Percentiles rank a stretch among this genome's conserved stretches.
Evolutionary conservation across 2,329 filamentous ascomycete genomes (phyloP).

Genomic region (Erysiphe pisi): DNA sequence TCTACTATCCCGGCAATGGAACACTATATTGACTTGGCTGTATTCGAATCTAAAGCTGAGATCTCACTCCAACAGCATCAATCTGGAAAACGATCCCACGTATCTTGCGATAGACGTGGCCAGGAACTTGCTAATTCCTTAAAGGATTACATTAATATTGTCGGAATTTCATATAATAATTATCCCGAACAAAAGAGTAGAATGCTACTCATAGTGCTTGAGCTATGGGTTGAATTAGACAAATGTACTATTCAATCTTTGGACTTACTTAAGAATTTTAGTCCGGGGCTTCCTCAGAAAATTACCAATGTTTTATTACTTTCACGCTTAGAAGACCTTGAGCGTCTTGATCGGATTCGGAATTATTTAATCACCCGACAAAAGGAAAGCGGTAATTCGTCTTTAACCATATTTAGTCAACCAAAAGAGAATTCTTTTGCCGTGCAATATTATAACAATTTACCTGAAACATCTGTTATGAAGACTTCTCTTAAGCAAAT

Average conservation of each 20-base stretch:
- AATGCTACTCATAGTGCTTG: conserved; percentile 46
- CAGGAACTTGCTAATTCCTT: conserved; percentile 37
- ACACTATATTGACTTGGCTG: no score
- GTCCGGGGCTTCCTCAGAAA: conserved; percentile 43
- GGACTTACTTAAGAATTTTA: conserved; percentile 44
- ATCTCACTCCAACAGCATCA: no score
- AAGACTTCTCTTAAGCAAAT: conserved; percentile 34
- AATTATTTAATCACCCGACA: conserved; percentile 41
- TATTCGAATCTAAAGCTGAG: no score
- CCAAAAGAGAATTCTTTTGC: conserved; percentile 38
- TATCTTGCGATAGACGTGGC: conserved; percentile 32
- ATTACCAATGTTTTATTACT: conserved; percentile 49
- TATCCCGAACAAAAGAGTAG: conserved; percentile 44
- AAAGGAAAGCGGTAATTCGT: conserved; percentile 29
- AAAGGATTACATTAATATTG: conserved; percentile 36
- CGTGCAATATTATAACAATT: conserved; percentile 29
- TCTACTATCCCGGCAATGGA: no score
- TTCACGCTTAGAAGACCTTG: conserved; percentile 41
- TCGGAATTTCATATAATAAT: conserved; percentile 38
- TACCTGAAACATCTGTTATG: not conserved
- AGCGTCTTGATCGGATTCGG: conserved; percentile 44
- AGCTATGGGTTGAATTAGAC: conserved; percentile 51
- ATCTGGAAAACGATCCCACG: no score
- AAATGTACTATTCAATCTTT: conserved; percentile 38
- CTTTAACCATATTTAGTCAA: conserved; percentile 44